These are phyloP conservation scores for Novakomyces olei DNA, from an alignment of 805 yeast genomes.

Conservation along the genomic window DNA sequence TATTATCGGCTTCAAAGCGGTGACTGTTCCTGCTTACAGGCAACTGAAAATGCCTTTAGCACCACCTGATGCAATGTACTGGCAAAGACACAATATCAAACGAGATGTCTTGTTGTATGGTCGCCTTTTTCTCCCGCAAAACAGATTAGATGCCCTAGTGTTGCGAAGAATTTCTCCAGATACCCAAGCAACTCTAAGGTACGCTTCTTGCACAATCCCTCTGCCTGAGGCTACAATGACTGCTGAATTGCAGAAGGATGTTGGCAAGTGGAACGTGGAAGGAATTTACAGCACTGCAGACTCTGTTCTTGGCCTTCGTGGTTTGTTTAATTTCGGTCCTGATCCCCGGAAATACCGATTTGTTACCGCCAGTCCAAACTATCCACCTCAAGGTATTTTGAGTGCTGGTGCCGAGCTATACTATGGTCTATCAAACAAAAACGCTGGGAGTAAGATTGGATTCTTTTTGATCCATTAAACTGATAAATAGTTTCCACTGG, in stretches of 20 bases:
- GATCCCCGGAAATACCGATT: neutral
- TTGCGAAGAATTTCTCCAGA: constrained; percentile 36
- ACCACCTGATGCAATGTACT: constrained; percentile 11
- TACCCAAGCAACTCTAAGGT: constrained; percentile 38
- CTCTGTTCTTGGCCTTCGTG: constrained; percentile 57
- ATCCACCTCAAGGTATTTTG: constrained; percentile 25
- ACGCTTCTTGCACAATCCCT: constrained; percentile 44
- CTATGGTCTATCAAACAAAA: constrained; percentile 63
- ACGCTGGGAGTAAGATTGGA: too few species aligned
- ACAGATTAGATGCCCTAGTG: constrained; percentile 69
- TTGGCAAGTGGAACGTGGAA: constrained; percentile 44
- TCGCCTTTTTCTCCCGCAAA: constrained; percentile 68
- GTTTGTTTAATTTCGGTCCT: constrained; percentile 39
- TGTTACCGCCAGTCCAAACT: constrained; percentile 4
- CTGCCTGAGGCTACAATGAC: constrained; percentile 22
- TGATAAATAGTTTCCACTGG: constrained; percentile 64
- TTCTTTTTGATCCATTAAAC: too few species aligned
- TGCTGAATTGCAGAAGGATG: constrained; percentile 30
- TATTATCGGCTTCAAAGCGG: constrained; percentile 15
- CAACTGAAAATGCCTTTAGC: constrained; percentile 18
- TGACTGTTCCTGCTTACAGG: constrained; percentile 48
- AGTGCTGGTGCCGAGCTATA: constrained; percentile 60
- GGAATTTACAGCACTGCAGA: constrained; percentile 66
- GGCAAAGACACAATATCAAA: constrained; percentile 14
- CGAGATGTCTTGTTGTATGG: constrained; percentile 44